phyloP scores from a whole-genome alignment of 139 green algal genomes.

The Mychonastes homosphaera region DNA sequence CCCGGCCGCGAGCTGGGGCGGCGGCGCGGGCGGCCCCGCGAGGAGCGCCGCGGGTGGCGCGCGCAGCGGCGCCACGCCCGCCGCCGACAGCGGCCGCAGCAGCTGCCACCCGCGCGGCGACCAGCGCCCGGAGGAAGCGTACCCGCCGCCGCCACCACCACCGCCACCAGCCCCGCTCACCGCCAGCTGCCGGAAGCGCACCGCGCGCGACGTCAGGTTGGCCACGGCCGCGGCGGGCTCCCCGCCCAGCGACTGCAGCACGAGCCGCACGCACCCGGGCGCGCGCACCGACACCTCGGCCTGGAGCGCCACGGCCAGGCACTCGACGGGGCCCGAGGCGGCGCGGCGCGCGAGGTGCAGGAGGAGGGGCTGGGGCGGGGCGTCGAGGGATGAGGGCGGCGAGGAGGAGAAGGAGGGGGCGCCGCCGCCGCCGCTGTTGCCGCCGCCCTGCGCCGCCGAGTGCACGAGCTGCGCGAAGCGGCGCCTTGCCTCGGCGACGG shows the following conservation, averaged over 20 bases:
- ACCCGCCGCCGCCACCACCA: no score
- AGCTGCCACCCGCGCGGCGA: constrained; percentile 41
- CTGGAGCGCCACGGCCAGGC: constrained; percentile 28
- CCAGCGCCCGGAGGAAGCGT: no score
- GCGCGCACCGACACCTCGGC: constrained; percentile 24
- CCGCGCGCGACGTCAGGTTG: constrained; percentile 37
- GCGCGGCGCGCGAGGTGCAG: constrained; percentile 19
- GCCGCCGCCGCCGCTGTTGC: no score
- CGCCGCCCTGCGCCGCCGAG: no score
- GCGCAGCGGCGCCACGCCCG: constrained; percentile 18
- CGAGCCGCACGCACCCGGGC: constrained; percentile 37
- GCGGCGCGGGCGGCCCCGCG: constrained; percentile 2
- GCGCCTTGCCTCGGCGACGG: no score
- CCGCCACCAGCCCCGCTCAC: constrained; percentile 18
- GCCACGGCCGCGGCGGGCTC: constrained; percentile 45
- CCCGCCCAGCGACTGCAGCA: constrained; percentile 37
- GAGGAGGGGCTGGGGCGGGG: constrained; percentile 16
- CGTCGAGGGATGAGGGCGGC: no score
- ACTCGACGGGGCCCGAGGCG: constrained; percentile 20
- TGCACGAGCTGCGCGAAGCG: no score
- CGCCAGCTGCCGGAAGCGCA: constrained; percentile 43
- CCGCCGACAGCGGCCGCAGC: constrained; percentile 34
- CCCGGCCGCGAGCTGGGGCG: no score
- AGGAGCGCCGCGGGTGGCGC: background rate
- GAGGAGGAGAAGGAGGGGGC: no score